These are phyloP conservation scores for Globisporangium nodosum DNA, from an alignment of 352 stramenopile genomes.

Conservation along the genomic window DNA sequence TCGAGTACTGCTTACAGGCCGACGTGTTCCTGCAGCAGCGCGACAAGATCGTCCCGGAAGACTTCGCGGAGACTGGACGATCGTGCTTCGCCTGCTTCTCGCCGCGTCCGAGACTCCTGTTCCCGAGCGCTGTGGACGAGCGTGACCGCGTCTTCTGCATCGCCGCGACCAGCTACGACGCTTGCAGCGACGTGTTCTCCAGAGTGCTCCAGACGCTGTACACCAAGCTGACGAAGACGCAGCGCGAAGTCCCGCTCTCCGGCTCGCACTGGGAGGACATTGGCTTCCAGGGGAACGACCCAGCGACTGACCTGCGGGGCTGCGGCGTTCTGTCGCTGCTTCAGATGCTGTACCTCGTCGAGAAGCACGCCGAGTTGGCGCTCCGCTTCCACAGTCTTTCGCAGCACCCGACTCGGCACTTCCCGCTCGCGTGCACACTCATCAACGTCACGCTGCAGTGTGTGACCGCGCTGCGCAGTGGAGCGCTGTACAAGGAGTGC, in stretches of 20 bases:
- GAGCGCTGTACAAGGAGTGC: conserved; percentile 57
- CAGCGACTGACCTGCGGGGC: conserved; percentile 81
- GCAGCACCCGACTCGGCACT: conserved; percentile 56
- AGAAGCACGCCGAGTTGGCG: conserved; percentile 49
- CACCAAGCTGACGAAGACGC: conserved; percentile 28
- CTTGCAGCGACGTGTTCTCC: conserved; percentile 39
- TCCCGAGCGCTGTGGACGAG: conserved; percentile 45
- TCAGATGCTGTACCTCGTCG: conserved; percentile 77
- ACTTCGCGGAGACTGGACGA: conserved; percentile 20
- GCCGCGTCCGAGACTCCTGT: conserved; percentile 39
- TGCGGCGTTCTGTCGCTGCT: conserved; percentile 83
- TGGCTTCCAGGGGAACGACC: conserved; percentile 87
- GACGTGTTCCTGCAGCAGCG: conserved; percentile 30
- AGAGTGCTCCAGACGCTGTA: conserved; percentile 67
- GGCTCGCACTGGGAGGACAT: conserved; percentile 84
- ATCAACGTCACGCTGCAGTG: conserved; percentile 78
- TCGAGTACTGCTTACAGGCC: conserved; percentile 34
- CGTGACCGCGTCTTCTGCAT: conserved; percentile 74
- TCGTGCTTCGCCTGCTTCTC: conserved; percentile 65
- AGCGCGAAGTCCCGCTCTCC: conserved; percentile 36
- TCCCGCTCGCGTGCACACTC: conserved; percentile 62
- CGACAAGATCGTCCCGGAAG: conserved; percentile 54
- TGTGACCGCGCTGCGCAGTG: conserved; percentile 58
- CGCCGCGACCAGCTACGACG: conserved; percentile 45
- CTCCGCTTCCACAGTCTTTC: conserved; percentile 42